Percentiles rank a stretch among this genome's conserved stretches.
These are phyloP conservation scores for Pilatotrama ljubarskyi DNA, from an alignment of 768 basidiomycete genomes.

Conservation along the genomic window DNA sequence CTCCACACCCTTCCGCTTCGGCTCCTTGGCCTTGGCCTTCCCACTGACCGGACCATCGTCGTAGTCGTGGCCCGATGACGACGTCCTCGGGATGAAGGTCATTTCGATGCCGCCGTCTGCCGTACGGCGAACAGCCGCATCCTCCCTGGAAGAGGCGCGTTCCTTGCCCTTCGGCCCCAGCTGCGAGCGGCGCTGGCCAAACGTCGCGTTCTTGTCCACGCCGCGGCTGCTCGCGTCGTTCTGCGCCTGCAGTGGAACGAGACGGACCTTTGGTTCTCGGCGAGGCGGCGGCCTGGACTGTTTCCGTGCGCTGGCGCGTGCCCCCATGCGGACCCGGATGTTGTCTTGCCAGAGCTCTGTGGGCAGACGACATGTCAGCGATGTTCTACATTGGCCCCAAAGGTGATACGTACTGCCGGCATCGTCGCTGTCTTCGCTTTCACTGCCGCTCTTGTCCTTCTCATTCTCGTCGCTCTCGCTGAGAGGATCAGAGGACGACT, in stretches of 20 bases:
- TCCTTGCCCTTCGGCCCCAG: constrained; percentile 21
- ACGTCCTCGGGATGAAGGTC: constrained; percentile 69
- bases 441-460: constrained; percentile 30
- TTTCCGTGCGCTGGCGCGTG: constrained; percentile 15
- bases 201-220: constrained; percentile 55
- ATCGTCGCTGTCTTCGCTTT: constrained; percentile 47
- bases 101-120: constrained; percentile 78
- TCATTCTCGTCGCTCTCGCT: constrained; percentile 34
- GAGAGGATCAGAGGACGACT: constrained; percentile 48
- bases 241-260: constrained; percentile 64
- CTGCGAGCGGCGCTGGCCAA: constrained; percentile 62
- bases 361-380: background rate
- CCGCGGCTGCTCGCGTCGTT: constrained; percentile 30
- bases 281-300: constrained; percentile 20
- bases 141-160: constrained; percentile 13
- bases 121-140: constrained; percentile 20
- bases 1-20: constrained; percentile 62
- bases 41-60: constrained; percentile 25
- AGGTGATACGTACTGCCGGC: constrained; percentile 37
- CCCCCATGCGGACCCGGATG: constrained; percentile 29
- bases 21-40: constrained; percentile 35
- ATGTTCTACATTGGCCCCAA: background rate
- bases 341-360: constrained; percentile 31
- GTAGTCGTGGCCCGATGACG: constrained; percentile 23
- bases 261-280: constrained; percentile 54